Base-by-base conservation (phyloP, 176 grass and related monocot species). In the Alloteropsis semialata region DNA sequence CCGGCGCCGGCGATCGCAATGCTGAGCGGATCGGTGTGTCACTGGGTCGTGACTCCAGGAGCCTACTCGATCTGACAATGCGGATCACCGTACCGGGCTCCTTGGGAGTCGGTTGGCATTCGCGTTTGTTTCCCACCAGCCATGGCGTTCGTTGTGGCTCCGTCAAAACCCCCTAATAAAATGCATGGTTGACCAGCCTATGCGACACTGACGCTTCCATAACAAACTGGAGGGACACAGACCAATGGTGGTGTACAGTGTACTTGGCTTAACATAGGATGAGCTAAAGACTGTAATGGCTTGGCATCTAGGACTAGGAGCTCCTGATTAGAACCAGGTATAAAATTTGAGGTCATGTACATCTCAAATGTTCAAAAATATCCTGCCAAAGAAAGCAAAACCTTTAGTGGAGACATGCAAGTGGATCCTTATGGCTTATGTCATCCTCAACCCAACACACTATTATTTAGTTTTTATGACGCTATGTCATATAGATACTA, bases 251-350 rank as follows among this genome's bases (percentile, higher is more conserved):
- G 91, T 56, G 87, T 91, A 33, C 87, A n/a, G n/a, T n/a, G n/a
- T n/a, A n/a, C n/a, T 90, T 65, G 80, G 91, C 63, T 99, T 92
- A 65, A 91, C 79, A 34, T 99, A 88, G 75, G 87, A 84, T 56
- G 96, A 74, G 96, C 82, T 53, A 99, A 89, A 44, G 96, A 95
- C 58, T 89, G 79, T 68, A 99, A 84, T 29, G 96, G 96, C 41
- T 92, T 99, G 43, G 65, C 89, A 90, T 99, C 96, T 21, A 99
- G 69, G 39, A 90, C n/a, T n/a, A n/a, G n/a, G n/a, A n/a, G 93
- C 63, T 91, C 90, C 84, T 89, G 85, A 87, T 92, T 65, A 82
- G 86, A 66, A 65, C 29, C 84, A 78, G 88, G 88, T 36, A 83
- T 67, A 59, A 90, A 90, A 78, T 73, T 51, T 7, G 19, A 68